Base-by-base conservation (phyloP, 495 filamentous ascomycete genomes). In the Cetradonia linearis region DNA sequence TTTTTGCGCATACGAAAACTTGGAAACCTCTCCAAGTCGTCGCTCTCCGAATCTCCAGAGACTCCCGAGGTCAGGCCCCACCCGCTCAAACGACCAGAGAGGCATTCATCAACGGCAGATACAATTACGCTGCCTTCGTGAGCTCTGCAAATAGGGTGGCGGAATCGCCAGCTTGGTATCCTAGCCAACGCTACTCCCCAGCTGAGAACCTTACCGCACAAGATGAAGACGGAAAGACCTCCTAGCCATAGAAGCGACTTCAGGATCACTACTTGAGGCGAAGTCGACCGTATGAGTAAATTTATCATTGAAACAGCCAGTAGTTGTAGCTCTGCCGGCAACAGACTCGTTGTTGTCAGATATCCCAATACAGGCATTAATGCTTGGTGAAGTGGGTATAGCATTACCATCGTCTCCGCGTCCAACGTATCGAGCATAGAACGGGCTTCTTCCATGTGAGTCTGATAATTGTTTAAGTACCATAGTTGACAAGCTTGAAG, bases 141-240 rank as follows among this genome's bases (percentile, higher is more conserved):
- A n/a, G 30, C 28, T 1, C 40, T 28, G 11, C 16, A 36, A 0
- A 34, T 25, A 27, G 58, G 57, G 28, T 54, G 62, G 13, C 84
- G 81, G 64, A 97, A 91, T 37, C 91, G 86, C 89, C 92, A 96
- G 62, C 81, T 88, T 2, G 93, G 93, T 38, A 98, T 87, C 44
- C 94, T 77, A 20, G 92, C 91, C 46, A 98, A 73, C 54, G 85
- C 77, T 18, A 96, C 85, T 38, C 86, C 89, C 88, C 88, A 96
- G 69, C 77, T 81, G n/a, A 97, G 82, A 18, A 92, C 79, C 52
- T 85, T 81, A 42, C 79, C 77, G 69, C 88, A 95, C 16, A 80
- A 76, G 23, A 89, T 73, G 53, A 95, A 84, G 20, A 95, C 65
- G 54, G 80, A 79, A 52, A 96, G 70, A 31, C 91, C 91, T 30